Base-by-base conservation (phyloP, 106 monocot genomes). In the Agapanthus africanus region DNA sequence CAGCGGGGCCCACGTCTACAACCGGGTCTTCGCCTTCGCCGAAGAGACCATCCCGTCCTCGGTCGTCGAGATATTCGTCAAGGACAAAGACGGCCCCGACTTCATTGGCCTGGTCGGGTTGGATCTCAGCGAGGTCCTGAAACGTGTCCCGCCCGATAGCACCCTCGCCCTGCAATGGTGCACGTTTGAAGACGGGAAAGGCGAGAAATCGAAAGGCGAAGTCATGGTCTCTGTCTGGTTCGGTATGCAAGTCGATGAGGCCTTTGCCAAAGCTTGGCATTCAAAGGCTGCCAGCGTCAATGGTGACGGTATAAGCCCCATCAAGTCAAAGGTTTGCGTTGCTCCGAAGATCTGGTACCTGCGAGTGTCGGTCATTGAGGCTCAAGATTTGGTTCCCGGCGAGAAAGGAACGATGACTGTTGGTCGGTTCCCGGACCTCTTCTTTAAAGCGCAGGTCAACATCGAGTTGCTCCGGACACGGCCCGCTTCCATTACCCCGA, bases 331-430 rank as follows among this genome's bases (percentile, higher is more conserved):
- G 65, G 88, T 88, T 16, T 93, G 88, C 73, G 76, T 85, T 21
- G 85, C 92, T 0, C 92, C 92, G 33, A 88, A 83, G 74, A 76
- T 93, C 25, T 93, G 92, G 92, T 93, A 93, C 65, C 71, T 93
- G 10, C 83, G 92, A 0, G 83, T 93, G 1, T 65, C 76, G 0
- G 59, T 93, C 31, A 28, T 93, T 10, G 88, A 88, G 64, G 92
- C 88, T 0, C 88, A 88, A 68, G 92, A 93, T 54, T 51, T 93
- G 19, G n/a, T n/a, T n/a, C n/a, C n/a, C n/a, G n/a, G n/a, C n/a
- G n/a, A n/a, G n/a, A 78, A 71, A 21, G 74, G 60, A 7, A 62
- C 72, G 0, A 31, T 41, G 8, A 33, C 66, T 2, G 47, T 71
- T 13, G 81, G 77, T 26, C 79, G 82, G 0, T 79, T 71, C 54